Percentiles rank a stretch among this genome's conserved stretches.
Conservation (phyloP, 495 filamentous ascomycete species). For the Lasiosphaeris hirsuta region DNA sequence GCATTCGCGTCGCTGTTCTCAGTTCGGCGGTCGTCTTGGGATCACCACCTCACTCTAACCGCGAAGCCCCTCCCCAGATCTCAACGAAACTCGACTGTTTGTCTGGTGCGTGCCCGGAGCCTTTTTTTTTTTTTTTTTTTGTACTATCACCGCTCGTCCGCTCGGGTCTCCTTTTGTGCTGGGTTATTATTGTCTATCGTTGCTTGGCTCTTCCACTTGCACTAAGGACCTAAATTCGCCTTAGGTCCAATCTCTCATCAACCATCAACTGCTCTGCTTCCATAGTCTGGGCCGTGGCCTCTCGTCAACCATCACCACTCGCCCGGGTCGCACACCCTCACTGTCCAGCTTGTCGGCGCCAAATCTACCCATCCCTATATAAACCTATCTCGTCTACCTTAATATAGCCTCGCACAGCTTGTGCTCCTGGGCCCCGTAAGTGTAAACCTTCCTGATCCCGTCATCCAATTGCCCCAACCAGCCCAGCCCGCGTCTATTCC, state of each 20-base stretch:
- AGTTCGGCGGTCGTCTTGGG: conserved; percentile 8
- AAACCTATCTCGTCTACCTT: not conserved
- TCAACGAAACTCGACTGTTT: not conserved
- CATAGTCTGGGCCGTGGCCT: not conserved
- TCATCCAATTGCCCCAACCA: not conserved
- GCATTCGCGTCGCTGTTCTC: conserved; percentile 3
- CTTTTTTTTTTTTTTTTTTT: not conserved
- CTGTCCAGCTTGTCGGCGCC: too few relatives aligned
- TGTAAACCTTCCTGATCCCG: conserved; percentile 17
- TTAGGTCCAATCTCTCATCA: not conserved
- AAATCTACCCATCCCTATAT: too few relatives aligned
- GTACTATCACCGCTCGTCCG: not conserved
- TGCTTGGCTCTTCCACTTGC: too few relatives aligned
- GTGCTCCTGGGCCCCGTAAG: conserved; percentile 16
- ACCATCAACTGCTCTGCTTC: not conserved
- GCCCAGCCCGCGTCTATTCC: not conserved
- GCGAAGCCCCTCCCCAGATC: not conserved
- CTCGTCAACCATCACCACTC: not conserved
- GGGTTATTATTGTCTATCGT: not conserved
- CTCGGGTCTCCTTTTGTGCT: not conserved
- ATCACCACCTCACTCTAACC: not conserved
- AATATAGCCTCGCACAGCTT: not conserved
- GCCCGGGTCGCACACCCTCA: not conserved
- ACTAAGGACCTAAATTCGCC: too few relatives aligned
- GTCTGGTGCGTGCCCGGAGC: not conserved